These are phyloP conservation scores for Cyclotella distinguenda DNA, from an alignment of 108 stramenopile genomes.

Conservation along the genomic window DNA sequence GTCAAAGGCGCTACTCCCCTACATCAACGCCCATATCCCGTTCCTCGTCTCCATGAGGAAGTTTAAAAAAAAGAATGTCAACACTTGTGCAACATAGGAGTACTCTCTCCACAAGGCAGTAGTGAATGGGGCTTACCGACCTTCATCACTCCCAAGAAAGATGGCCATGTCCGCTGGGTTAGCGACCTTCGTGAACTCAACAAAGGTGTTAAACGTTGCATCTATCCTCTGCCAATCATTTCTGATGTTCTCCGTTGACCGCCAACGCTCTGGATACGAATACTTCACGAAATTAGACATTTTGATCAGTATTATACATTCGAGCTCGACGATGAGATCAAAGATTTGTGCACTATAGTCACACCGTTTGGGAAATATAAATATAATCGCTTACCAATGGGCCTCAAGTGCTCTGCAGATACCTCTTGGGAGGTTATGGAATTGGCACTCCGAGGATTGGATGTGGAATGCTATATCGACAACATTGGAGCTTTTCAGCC, in stretches of 20 bases:
- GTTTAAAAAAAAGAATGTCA: too few species aligned
- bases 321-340: conserved; percentile 20
- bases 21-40: conserved; percentile 17
- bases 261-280: conserved; percentile 18
- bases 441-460: conserved; percentile 13
- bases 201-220: not conserved
- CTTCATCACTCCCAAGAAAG: conserved; percentile 48
- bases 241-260: too few species aligned
- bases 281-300: too few species aligned
- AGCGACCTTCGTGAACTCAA: conserved; percentile 37
- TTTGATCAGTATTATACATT: conserved; percentile 7
- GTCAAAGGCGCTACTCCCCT: too few species aligned
- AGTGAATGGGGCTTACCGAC: conserved; percentile 35
- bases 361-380: too few species aligned
- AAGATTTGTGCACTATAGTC: too few species aligned
- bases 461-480: conserved; percentile 48
- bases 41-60: conserved; percentile 10
- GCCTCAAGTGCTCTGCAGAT: too few species aligned
- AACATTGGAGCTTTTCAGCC: conserved; percentile 38
- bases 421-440: conserved; percentile 1
- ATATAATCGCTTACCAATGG: too few species aligned
- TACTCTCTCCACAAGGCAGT: not conserved
- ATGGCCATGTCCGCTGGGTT: conserved; percentile 32
- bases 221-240: conserved; percentile 32
- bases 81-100: conserved; percentile 7